Evolutionary conservation across 345 rosid genomes (phyloP).

Genomic region (Rhodomyrtus tomentosa): DNA sequence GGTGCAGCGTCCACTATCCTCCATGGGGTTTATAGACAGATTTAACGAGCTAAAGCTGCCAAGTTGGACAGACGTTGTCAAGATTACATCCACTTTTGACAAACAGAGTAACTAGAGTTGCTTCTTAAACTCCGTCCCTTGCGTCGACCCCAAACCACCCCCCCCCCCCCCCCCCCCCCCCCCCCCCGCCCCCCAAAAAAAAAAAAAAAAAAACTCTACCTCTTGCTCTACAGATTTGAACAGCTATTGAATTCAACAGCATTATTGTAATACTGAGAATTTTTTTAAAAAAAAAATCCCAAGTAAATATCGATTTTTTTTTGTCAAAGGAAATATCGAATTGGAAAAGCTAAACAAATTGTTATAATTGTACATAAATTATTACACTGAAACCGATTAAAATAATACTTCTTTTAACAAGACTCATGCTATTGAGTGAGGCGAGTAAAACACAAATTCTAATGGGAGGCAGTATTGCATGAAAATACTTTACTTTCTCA

Average conservation of each 20-base stretch:
- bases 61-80: neutral
- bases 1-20: neutral
- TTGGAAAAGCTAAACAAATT: neutral
- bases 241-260: neutral
- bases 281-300: neutral
- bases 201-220: too few relatives aligned
- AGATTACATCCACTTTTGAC: neutral
- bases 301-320: neutral
- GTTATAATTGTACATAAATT: neutral
- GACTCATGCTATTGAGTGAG: neutral
- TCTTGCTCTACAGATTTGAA: neutral
- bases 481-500: too few relatives aligned
- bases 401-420: neutral
- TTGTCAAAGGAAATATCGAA: neutral
- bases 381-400: neutral
- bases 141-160: too few relatives aligned
- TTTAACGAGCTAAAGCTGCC: neutral
- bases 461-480: neutral
- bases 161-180: too few relatives aligned
- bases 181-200: too few relatives aligned
- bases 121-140: neutral
- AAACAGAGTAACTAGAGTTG: neutral
- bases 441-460: neutral
- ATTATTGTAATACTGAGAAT: too few relatives aligned
- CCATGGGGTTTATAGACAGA: neutral